Conservation (phyloP, 331 rosid genomes). For the Acacia concinna region DNA sequence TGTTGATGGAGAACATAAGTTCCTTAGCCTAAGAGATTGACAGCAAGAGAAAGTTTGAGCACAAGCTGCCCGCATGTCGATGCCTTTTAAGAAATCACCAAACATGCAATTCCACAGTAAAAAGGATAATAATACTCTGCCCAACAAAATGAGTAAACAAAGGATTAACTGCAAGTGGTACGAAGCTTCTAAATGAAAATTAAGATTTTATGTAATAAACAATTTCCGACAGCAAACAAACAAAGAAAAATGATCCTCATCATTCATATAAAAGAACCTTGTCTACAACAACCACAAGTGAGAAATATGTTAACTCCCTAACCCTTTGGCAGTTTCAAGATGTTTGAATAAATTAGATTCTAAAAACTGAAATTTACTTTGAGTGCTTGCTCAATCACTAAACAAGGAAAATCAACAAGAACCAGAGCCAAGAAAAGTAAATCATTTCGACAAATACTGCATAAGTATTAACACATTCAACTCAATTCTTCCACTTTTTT, state of each 20-base stretch:
- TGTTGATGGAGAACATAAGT: constrained; percentile 25
- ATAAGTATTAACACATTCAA: neutral
- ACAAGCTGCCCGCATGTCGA: constrained; percentile 25
- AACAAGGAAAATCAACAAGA: neutral
- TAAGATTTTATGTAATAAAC: neutral
- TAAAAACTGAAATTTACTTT: neutral
- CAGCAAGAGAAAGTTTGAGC: constrained; percentile 25
- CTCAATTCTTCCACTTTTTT: neutral
- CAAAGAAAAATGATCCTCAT: neutral
- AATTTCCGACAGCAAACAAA: neutral
- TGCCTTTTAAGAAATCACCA: constrained; percentile 7
- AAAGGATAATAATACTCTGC: constrained; percentile 16
- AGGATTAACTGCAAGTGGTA: constrained; percentile 14
- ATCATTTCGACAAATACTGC: neutral
- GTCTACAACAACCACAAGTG: neutral
- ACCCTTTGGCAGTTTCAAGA: neutral
- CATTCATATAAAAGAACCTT: neutral
- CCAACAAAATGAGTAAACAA: neutral
- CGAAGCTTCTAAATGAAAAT: neutral
- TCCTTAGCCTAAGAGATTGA: constrained; percentile 21
- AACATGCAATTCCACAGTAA: constrained; percentile 4
- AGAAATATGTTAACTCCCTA: neutral
- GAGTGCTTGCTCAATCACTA: neutral
- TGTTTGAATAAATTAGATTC: neutral
- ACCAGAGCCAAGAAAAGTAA: neutral